phyloP scores from a whole-genome alignment of 78 protist species.

The Thecamonas trahens region DNA sequence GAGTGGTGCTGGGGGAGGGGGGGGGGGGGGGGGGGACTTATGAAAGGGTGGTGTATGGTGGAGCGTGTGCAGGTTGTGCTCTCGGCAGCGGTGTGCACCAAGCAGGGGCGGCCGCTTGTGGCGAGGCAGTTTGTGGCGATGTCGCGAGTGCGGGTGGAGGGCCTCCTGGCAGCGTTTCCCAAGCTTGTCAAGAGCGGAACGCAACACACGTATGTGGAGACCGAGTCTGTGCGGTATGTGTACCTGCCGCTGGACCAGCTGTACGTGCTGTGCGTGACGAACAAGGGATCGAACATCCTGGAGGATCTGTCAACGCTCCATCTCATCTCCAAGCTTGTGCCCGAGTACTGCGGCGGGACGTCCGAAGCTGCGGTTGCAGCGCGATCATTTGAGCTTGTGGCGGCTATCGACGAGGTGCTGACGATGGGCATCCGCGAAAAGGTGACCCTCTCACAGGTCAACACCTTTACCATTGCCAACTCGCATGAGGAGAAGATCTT shows the following conservation, averaged over 20 bases:
- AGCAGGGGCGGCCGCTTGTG: constrained; percentile 58
- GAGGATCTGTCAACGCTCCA: constrained; percentile 92
- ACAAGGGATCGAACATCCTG: constrained; percentile 80
- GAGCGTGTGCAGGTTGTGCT: constrained; percentile 59
- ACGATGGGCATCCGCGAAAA: constrained; percentile 45
- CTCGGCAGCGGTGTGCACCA: constrained; percentile 40
- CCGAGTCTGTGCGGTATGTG: constrained; percentile 86
- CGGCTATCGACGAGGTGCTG: constrained; percentile 90
- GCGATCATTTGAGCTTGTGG: constrained; percentile 71
- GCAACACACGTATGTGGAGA: constrained; percentile 91
- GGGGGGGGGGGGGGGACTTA: too few species aligned
- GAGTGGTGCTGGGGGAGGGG: too few species aligned
- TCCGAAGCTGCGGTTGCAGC: constrained; percentile 53
- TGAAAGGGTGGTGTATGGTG: too few species aligned
- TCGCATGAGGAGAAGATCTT: constrained; percentile 79
- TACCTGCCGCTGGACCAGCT: constrained; percentile 93
- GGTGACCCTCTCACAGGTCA: constrained; percentile 45
- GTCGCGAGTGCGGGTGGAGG: constrained; percentile 84
- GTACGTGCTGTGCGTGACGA: constrained; percentile 79
- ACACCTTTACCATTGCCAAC: constrained; percentile 73
- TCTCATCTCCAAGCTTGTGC: constrained; percentile 63
- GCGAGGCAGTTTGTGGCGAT: constrained; percentile 90
- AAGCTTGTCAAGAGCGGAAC: constrained; percentile 72
- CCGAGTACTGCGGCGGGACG: constrained; percentile 38
- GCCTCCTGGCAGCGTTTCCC: constrained; percentile 89